phyloP scores from a whole-genome alignment of 106 monocot genomes.

The Cymbidium sinense region DNA sequence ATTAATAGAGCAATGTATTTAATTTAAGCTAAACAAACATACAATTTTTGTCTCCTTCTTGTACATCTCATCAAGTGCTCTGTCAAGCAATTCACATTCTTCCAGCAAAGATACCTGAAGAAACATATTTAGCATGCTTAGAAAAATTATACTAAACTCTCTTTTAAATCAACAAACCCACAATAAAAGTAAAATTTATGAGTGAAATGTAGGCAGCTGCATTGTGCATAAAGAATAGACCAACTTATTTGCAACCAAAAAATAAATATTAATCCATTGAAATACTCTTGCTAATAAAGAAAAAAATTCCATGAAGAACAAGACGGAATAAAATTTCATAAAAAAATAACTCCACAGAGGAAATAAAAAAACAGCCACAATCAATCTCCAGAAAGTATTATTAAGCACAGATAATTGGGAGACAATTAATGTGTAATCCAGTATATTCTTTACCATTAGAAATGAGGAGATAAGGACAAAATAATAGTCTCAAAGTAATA shows the following conservation, averaged over 20 bases:
- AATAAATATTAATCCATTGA: no score
- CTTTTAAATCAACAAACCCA: not conserved
- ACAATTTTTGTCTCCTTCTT: slow-evolving; percentile 90
- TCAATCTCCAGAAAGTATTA: not conserved
- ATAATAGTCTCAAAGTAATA: not conserved
- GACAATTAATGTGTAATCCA: no score
- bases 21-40: not conserved
- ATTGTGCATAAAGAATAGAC: no score
- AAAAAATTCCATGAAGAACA: not conserved
- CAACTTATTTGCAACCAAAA: no score
- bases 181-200: not conserved
- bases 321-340: not conserved
- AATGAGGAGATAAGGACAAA: not conserved
- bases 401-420: not conserved
- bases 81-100: slow-evolving; percentile 74
- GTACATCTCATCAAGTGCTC: slow-evolving; percentile 81
- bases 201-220: no score
- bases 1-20: not conserved
- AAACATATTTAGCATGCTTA: not conserved
- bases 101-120: slow-evolving; percentile 88
- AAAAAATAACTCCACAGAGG: not conserved
- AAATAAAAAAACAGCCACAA: not conserved
- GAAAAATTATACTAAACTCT: not conserved
- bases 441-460: no score
- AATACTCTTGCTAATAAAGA: no score